Evolutionary conservation across 371 early-diverging fungal species (phyloP).

Genomic region (Vairimorpha necatrix): DNA sequence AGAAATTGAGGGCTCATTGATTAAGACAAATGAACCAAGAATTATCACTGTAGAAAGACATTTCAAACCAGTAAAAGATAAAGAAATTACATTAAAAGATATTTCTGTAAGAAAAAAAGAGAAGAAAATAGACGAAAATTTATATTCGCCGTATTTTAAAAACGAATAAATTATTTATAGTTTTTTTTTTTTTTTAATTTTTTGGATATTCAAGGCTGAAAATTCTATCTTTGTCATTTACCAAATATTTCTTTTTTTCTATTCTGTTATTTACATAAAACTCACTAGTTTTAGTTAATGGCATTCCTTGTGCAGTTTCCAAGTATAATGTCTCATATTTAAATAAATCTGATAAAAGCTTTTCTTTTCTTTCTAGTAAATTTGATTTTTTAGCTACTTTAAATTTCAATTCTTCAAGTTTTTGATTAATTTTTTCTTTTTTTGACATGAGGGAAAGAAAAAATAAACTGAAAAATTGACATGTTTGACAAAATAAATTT

Average conservation of each 20-base stretch:
- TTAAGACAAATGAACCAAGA: background rate
- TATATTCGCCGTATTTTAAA: slow-evolving; percentile 3
- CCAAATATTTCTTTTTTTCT: slow-evolving; percentile 40
- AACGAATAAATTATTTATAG: background rate
- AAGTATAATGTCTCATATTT: slow-evolving; percentile 42
- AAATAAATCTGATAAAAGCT: slow-evolving; percentile 12
- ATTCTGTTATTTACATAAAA: slow-evolving; percentile 32
- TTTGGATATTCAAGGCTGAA: slow-evolving; percentile 27
- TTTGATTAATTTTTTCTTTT: background rate
- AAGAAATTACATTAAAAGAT: background rate
- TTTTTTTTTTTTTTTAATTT: background rate
- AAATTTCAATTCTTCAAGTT: background rate
- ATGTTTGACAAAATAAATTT: background rate
- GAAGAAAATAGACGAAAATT: slow-evolving; percentile 4
- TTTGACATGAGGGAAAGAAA: background rate
- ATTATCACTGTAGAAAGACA: background rate
- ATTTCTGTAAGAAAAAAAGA: background rate
- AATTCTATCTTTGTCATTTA: slow-evolving; percentile 37
- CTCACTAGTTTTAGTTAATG: slow-evolving; percentile 33
- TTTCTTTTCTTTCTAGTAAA: slow-evolving; percentile 22
- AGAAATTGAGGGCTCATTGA: no score
- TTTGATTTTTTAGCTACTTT: slow-evolving; percentile 12
- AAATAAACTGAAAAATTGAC: background rate
- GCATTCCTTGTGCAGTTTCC: slow-evolving; percentile 40
- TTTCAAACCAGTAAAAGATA: background rate